Evolutionary conservation across 1,284 basidiomycete species (phyloP), one percentile per base, ranked within the genome.

Genomic region (Malassezia dermatis): DNA sequence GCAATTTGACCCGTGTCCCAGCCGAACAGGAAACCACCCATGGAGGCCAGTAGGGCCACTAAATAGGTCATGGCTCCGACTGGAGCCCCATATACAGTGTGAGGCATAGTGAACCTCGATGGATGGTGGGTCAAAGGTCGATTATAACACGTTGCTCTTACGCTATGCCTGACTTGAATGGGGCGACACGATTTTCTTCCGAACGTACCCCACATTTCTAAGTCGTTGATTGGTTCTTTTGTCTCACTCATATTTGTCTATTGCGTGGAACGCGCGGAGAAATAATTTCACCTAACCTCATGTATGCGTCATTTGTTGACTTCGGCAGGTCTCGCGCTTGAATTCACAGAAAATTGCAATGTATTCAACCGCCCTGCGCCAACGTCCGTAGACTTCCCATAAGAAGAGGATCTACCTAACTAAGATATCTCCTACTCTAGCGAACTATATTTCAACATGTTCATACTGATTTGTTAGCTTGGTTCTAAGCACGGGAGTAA

Each of bases 1-100:
- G 81, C 82, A 59, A 88, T 86, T 72, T 86, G 85, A 39, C 86
- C 85, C 1, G 85, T 85, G 71, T 85, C 84, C 59, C 61, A 63
- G 58, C 83, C 83, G 63, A 85, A 84, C 62, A 86, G 84, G 76
- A 85, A 86, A 48, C 85, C 85, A 58, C 85, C 86, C 81, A 86
- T 86, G 50, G 81, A 83, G 39, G 85, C 84, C 27, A 88, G 75
- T 42, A 83, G 65, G 56, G 84, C 84, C 55, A 86, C 77, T 75
- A 82, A 78, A 69, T 86, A 80, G 55, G 84, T 80, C 50, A 82
- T 78, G 58, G 46, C 52, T 51, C 74, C 73, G 17, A 75, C 66
- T 0, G 70, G 72, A 45, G 71, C 58, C 3, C 60, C 60, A 10
- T 46, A 51, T 6, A 56, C 54, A 13, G 8, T 43, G 19, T 43